phyloP scores from a whole-genome alignment of 208 protist species.

The Leishmania guyanensis region DNA sequence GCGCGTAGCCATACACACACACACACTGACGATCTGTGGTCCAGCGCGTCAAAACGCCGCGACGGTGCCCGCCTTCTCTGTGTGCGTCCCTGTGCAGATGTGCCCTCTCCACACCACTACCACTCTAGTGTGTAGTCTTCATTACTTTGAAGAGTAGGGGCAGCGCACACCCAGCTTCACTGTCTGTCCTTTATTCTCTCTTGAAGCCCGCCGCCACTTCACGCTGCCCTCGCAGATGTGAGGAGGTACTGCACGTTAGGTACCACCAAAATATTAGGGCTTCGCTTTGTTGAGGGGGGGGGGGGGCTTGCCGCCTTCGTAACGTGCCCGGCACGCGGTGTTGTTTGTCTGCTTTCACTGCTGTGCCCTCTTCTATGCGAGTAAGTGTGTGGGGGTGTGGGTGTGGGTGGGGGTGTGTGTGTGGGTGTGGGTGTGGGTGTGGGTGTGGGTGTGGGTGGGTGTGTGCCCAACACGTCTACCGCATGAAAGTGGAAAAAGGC shows the following conservation, averaged over 20 bases:
- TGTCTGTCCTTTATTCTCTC: background rate
- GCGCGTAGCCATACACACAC: slow-evolving; percentile 20
- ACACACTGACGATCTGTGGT: slow-evolving; percentile 29
- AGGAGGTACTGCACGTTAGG: background rate
- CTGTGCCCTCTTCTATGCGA: background rate
- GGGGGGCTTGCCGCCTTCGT: background rate
- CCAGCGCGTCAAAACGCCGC: background rate
- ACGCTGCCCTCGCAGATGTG: background rate
- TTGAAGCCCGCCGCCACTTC: background rate
- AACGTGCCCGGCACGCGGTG: background rate
- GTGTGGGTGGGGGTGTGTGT: background rate
- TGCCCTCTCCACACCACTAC: background rate
- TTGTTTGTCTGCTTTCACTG: background rate
- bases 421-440: background rate
- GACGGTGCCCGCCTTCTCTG: background rate
- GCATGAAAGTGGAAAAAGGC: background rate
- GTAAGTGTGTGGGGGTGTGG: background rate
- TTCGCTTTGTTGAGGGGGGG: background rate
- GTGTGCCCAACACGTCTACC: background rate
- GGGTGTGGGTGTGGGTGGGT: background rate
- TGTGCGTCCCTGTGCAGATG: background rate
- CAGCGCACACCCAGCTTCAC: background rate
- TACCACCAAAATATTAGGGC: background rate
- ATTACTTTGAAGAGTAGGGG: background rate
- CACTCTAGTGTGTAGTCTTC: background rate